Conservation (phyloP, 2,329 filamentous ascomycete genomes). For the Arthrobotrys entomopaga region DNA sequence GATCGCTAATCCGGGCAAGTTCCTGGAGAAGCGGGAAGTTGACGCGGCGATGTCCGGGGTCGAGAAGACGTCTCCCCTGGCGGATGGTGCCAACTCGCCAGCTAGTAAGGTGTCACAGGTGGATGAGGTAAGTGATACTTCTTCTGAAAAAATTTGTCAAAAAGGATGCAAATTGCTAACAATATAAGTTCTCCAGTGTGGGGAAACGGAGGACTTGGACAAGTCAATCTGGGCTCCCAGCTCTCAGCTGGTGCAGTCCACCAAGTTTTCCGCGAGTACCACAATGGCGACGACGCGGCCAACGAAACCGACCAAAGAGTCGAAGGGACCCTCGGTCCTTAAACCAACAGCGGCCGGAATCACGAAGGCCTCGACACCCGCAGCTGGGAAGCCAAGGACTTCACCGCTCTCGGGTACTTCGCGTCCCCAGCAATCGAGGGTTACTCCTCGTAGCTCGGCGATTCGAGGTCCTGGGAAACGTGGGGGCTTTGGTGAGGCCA, state of each 20-base stretch:
- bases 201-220: too few species aligned
- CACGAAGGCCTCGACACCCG: neutral
- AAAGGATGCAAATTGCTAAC: too few species aligned
- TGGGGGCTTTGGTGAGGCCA: neutral
- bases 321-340: neutral
- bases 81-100: neutral
- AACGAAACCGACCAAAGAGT: neutral
- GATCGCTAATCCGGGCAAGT: slow-evolving; percentile 8
- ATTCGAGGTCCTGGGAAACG: neutral
- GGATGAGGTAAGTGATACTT: neutral
- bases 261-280: neutral
- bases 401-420: neutral
- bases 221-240: neutral
- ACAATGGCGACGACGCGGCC: neutral
- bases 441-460: neutral
- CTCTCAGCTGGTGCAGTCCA: neutral
- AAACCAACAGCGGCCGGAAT: neutral
- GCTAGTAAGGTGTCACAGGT: neutral
- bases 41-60: neutral
- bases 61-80: neutral
- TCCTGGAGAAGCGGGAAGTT: neutral
- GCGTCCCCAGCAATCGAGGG: neutral
- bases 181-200: too few species aligned
- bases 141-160: neutral
- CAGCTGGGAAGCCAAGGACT: neutral